Evolutionary conservation across 2,329 filamentous ascomycete genomes (phyloP).

Genomic region (Aspergillus quadricinctus): DNA sequence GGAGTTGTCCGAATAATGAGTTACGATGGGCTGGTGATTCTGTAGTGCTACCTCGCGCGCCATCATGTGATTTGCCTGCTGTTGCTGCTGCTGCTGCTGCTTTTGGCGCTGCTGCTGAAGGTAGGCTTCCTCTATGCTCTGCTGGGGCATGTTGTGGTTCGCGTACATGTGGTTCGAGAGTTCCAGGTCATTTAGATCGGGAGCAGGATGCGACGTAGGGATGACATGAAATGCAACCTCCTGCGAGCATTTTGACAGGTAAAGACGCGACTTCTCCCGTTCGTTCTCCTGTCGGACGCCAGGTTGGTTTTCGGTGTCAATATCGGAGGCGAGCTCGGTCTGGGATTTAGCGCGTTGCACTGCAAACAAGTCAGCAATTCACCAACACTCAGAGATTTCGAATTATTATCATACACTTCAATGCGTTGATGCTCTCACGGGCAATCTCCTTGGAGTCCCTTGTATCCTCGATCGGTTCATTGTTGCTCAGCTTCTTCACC

Average conservation of each 20-base stretch:
- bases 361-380: constrained; percentile 10
- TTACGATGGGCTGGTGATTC: constrained; percentile 58
- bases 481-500: constrained; percentile 51
- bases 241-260: constrained; percentile 62
- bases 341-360: constrained; percentile 45
- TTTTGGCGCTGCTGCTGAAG: constrained; percentile 54
- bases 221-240: constrained; percentile 66
- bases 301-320: constrained; percentile 36
- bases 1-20: constrained; percentile 42
- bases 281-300: constrained; percentile 55
- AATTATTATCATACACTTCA: constrained; percentile 32
- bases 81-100: constrained; percentile 42
- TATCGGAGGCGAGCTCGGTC: constrained; percentile 49
- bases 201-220: constrained; percentile 58
- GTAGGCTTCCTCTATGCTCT: constrained; percentile 58
- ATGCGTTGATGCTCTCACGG: constrained; percentile 41
- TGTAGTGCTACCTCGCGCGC: constrained; percentile 52
- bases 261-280: constrained; percentile 59
- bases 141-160: constrained; percentile 49
- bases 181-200: constrained; percentile 46
- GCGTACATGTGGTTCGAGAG: constrained; percentile 42
- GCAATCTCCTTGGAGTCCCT: constrained; percentile 44
- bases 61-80: constrained; percentile 36
- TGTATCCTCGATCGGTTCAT: constrained; percentile 47
- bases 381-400: background rate